A percentile compares a stretch with the other conserved stretches of the same genome.
These are phyloP conservation scores for Fusarium protoensiforme DNA, from an alignment of 2,329 filamentous ascomycete species.

Conservation along the genomic window DNA sequence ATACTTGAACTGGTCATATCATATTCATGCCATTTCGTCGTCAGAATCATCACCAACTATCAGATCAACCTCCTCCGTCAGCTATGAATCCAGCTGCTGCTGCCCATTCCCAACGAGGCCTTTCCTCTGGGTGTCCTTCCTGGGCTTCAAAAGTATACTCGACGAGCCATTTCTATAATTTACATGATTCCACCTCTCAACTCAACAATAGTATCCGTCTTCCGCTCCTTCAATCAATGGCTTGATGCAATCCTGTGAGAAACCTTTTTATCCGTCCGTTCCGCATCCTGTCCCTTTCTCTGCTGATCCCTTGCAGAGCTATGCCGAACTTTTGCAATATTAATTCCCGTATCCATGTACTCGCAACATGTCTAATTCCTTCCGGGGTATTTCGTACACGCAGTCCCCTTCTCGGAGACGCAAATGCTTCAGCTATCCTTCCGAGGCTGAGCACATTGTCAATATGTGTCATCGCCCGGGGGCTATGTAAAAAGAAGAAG, in stretches of 20 bases:
- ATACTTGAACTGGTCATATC: slow-evolving; percentile 45
- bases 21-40: slow-evolving; percentile 49
- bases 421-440: slow-evolving; percentile 32
- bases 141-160: slow-evolving; percentile 18
- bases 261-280: slow-evolving; percentile 23
- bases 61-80: slow-evolving; percentile 33
- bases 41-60: slow-evolving; percentile 45
- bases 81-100: not conserved
- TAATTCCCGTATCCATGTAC: slow-evolving; percentile 43
- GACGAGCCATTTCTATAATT: slow-evolving; percentile 41
- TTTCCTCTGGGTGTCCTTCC: not conserved
- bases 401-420: slow-evolving; percentile 41
- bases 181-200: slow-evolving; percentile 35
- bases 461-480: not conserved
- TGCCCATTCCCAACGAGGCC: slow-evolving; percentile 3
- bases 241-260: slow-evolving; percentile 30
- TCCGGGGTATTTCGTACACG: slow-evolving; percentile 46
- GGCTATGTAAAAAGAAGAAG: slow-evolving; percentile 28
- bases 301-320: slow-evolving; percentile 33
- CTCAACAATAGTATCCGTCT: slow-evolving; percentile 11
- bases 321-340: slow-evolving; percentile 40
- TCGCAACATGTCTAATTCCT: slow-evolving; percentile 44
- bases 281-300: slow-evolving; percentile 29
- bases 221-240: slow-evolving; percentile 23
- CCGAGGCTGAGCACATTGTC: slow-evolving; percentile 10